Base-by-base conservation (phyloP, 2,329 filamentous ascomycete genomes). In the Colletotrichum paranaense region DNA sequence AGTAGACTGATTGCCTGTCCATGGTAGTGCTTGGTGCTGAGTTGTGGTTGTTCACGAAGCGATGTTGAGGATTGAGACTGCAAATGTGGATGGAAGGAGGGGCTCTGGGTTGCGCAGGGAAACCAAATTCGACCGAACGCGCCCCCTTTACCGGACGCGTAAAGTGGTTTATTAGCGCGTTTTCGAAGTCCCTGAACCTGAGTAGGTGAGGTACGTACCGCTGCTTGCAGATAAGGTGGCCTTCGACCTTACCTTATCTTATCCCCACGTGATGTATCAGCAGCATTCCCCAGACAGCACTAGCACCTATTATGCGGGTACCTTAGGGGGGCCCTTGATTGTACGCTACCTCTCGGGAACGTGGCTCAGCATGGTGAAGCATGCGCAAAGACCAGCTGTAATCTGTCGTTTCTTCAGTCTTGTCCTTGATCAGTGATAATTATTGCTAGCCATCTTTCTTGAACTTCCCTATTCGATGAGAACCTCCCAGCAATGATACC, bases 1-100 rank as follows among this genome's bases (percentile, higher is more conserved):
- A 93, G 84, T 95, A 98, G 63, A 95, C 92, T 75, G 94, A 95
- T 85, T 94, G 93, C 79, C 92, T 90, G 88, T 99, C 96, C 94
- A 98, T 97, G 6, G 58, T 52, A 46, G 49, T 49, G 49, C 28
- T 46, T 55, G 16, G 52, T 24, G 22, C 9, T 65, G 32, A 53
- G 24, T 35, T 55, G 55, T 56, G 53, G 26, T 57, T 70, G 60
- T 62, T 60, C 35, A 58, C 26, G 24, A 55, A 73, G 60, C 67
- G 46, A 28, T 68, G 66, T 32, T 65, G 66, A 73, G 70, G 59
- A 70, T 70, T 70, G 30, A 52, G 60, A 64, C 70, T 60, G 60
- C 69, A 73, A 73, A 73, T 68, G 67, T 73, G 70, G 70, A 62
- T 70, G 69, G 49, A 32, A 59, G 60, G 70, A 73, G 70, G 70